A percentile compares a stretch with the other conserved stretches of the same genome.
These are phyloP conservation scores for Cyberlindnera euphorbiae DNA, from an alignment of 805 yeast species.

Conservation along the genomic window DNA sequence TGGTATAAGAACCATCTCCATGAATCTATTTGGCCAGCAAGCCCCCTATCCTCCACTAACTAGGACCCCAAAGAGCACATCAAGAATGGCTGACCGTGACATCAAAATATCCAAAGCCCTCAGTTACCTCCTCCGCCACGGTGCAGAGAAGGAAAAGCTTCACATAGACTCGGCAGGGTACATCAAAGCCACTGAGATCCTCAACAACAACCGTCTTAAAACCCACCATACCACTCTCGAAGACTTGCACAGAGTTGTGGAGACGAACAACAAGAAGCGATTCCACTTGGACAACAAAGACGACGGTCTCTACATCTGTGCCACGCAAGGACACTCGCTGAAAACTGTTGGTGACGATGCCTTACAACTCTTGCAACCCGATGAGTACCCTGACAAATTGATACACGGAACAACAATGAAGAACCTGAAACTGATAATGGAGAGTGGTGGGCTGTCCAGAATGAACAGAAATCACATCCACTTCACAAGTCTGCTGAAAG, in stretches of 20 bases:
- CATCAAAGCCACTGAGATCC: conserved; percentile 47
- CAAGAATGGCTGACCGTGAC: conserved; percentile 32
- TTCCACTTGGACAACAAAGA: conserved; percentile 41
- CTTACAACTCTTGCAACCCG: conserved; percentile 33
- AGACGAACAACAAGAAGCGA: conserved; percentile 63
- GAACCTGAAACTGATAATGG: conserved; percentile 44
- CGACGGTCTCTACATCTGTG: conserved; percentile 51
- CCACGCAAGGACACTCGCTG: conserved; percentile 90
- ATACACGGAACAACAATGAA: conserved; percentile 75
- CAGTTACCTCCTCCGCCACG: conserved; percentile 79
- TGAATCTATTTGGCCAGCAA: too few relatives aligned
- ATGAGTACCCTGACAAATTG: conserved; percentile 45
- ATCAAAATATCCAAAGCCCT: conserved; percentile 65
- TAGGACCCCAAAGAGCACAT: too few relatives aligned
- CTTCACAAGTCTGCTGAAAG: conserved; percentile 59
- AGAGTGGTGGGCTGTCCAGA: conserved; percentile 50
- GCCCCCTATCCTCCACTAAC: too few relatives aligned
- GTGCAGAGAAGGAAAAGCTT: conserved; percentile 66
- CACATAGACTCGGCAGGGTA: conserved; percentile 66
- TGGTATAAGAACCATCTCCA: too few relatives aligned
- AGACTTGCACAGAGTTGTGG: conserved; percentile 60
- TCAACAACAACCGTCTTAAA: conserved; percentile 55
- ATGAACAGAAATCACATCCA: conserved; percentile 88
- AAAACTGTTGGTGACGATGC: conserved; percentile 37
- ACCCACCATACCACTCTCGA: conserved; percentile 47